Evolutionary conservation across 176 grass and related monocot genomes (phyloP).

Genomic region (Elymus sibiricus): DNA sequence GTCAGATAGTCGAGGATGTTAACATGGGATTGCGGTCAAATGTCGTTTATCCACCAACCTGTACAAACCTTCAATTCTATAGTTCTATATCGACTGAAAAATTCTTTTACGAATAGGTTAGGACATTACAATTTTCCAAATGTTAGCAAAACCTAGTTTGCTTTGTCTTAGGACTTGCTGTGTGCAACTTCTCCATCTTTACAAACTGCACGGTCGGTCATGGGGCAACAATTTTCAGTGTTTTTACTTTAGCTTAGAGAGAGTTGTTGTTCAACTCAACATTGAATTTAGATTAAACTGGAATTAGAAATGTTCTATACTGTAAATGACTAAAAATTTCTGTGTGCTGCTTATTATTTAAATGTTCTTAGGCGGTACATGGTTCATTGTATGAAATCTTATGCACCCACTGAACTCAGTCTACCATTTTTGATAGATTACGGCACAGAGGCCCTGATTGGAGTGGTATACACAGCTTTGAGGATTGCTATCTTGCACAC

Average conservation of each 20-base stretch:
- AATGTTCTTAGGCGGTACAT: background rate
- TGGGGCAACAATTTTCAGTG: background rate
- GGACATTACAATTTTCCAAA: background rate
- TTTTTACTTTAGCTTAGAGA: background rate
- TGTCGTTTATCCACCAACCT: background rate
- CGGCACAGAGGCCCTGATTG: constrained; percentile 93
- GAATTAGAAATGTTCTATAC: background rate
- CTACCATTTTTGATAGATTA: constrained; percentile 47
- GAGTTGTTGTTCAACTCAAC: background rate
- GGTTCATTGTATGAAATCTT: background rate
- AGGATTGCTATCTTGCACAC: constrained; percentile 94
- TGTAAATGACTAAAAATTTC: background rate
- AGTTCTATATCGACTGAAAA: background rate
- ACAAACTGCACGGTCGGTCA: background rate
- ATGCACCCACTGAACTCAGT: constrained; percentile 16
- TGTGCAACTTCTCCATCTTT: background rate
- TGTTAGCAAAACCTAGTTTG: background rate
- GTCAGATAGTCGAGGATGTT: background rate
- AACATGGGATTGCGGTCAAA: background rate
- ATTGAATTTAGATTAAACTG: background rate
- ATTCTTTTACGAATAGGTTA: background rate
- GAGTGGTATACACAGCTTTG: constrained; percentile 78
- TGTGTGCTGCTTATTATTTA: background rate
- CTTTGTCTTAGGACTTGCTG: background rate
- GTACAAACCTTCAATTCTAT: background rate